Base-by-base conservation (phyloP, 2,329 filamentous ascomycete genomes). In the Fusarium sp. region DNA sequence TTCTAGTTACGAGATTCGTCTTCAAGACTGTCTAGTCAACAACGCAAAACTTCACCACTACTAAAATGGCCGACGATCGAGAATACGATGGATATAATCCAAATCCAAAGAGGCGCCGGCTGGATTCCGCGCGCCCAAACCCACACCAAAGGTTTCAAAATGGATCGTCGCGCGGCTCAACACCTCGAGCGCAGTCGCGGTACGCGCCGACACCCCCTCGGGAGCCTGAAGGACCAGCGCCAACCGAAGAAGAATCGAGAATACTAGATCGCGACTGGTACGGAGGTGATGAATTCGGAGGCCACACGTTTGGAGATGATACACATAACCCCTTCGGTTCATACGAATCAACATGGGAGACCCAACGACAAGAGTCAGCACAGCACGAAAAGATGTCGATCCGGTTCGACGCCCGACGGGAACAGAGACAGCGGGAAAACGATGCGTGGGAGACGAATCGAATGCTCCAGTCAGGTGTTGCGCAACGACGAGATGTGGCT, bases 391-490 rank as follows among this genome's bases (percentile, higher is more conserved):
- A 94, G 87, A 96, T 96, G 85, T 88, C 91, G 6, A 92, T 89
- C 61, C 92, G 89, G 77, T 89, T 87, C 77, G 89, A 85, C 62
- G 93, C 93, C 51, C 89, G 93, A 59, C 92, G 92, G 69, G 88
- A 94, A 66, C 94, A 98, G 83, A 94, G 95, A 77, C 94, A 98
- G 81, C 95, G 93, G 80, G 96, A 99, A 80, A 95, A 96, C 49
- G 96, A 99, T 83, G 96, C 95, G 0, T 99, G 96, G 96, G 97
- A 99, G 83, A 96, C 96, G 17, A 99, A 99, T 81, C 93, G 96
- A 67, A 98, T 99, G 96, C 88, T 99, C 69, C 96, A 95, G 1
- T 98, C 95, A 22, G 96, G 96, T 65, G 95, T 99, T 20, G 96
- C 96, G 20, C 97, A 99, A 82, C 88, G 96, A 79, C 87, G 94